phyloP scores from a whole-genome alignment of 176 grass and related monocot genomes.

The Hyparrhenia diplandra region DNA sequence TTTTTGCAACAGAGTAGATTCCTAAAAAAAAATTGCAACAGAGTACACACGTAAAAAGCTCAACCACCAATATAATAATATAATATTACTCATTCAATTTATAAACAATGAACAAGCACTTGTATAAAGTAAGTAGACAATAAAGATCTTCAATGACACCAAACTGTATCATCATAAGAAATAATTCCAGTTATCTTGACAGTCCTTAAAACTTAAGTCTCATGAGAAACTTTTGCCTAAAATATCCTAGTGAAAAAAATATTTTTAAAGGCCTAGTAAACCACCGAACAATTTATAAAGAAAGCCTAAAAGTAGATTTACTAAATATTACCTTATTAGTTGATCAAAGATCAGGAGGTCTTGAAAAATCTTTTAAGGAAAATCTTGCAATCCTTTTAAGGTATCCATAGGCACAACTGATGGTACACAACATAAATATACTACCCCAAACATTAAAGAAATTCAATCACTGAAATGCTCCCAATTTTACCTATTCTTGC shows the following conservation, averaged over 20 bases:
- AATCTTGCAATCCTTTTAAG: neutral
- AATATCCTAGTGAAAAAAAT: neutral
- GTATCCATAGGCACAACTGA: neutral
- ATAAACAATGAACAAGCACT: constrained; percentile 2
- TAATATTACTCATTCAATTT: constrained; percentile 27
- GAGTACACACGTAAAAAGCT: neutral
- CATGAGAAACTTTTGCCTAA: neutral
- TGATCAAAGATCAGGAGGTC: neutral
- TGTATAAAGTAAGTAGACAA: neutral
- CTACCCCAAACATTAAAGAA: neutral
- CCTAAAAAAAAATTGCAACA: too few relatives aligned
- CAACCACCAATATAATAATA: neutral
- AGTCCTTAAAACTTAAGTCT: neutral
- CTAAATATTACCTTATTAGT: neutral
- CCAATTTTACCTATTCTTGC: neutral
- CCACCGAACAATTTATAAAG: neutral
- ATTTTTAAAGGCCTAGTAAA: constrained; percentile 9
- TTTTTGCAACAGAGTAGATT: constrained; percentile 26
- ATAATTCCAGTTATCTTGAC: neutral
- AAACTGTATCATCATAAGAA: constrained; percentile 5
- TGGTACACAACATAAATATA: neutral
- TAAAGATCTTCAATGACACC: neutral
- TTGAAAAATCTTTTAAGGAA: neutral
- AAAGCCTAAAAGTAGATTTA: neutral
- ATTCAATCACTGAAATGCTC: neutral